These are phyloP conservation scores for Suillus decipiens DNA, from an alignment of 768 basidiomycete genomes.

Conservation along the genomic window DNA sequence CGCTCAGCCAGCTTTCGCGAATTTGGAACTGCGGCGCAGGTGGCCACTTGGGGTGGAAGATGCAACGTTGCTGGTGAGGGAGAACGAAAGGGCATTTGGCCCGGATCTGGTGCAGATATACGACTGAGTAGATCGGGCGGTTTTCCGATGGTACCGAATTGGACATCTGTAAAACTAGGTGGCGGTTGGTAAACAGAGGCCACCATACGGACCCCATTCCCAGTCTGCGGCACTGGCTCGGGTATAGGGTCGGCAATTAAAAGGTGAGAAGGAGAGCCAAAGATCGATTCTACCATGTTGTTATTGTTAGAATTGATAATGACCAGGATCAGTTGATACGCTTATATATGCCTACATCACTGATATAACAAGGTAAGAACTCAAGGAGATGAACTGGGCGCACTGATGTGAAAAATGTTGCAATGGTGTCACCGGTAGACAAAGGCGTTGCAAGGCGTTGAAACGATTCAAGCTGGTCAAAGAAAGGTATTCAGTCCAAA, in stretches of 20 bases:
- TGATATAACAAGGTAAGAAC: neutral
- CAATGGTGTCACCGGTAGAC: neutral
- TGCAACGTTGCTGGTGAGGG: constrained; percentile 25
- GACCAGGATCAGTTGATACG: neutral
- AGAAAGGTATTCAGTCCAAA: neutral
- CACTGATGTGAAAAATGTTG: neutral
- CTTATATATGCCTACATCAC: neutral
- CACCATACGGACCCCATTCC: constrained; percentile 1
- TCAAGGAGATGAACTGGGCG: neutral
- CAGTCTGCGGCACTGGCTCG: neutral
- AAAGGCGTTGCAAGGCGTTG: neutral
- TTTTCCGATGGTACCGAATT: constrained; percentile 56
- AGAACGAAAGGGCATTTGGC: constrained; percentile 27
- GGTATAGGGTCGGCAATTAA: constrained; percentile 8
- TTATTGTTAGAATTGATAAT: neutral
- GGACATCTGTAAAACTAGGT: constrained; percentile 41
- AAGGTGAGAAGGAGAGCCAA: constrained; percentile 29
- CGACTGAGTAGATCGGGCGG: constrained; percentile 54
- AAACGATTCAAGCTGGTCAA: neutral
- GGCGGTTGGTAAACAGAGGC: constrained; percentile 17
- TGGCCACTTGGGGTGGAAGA: constrained; percentile 11
- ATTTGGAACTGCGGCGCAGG: neutral
- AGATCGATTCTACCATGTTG: constrained; percentile 31
- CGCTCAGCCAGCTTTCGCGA: neutral
- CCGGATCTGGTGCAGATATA: constrained; percentile 39